Evolutionary conservation across 768 basidiomycete genomes (phyloP).

Genomic region (button mushroom (Agaricus bisporus)): DNA sequence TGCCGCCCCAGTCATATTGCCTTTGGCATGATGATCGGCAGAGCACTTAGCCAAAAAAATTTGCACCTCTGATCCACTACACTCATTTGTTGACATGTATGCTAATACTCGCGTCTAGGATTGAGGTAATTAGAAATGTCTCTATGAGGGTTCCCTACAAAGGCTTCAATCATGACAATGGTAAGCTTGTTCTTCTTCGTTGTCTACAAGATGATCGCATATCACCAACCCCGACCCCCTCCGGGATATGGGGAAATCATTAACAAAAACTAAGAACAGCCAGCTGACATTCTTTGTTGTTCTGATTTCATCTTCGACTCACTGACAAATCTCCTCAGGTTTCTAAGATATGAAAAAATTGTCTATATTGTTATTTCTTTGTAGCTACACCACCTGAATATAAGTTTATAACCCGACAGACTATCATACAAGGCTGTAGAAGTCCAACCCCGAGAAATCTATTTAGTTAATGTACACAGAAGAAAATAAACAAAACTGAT

Average conservation of each 20-base stretch:
- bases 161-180: constrained; percentile 5
- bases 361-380: background rate
- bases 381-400: background rate
- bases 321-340: constrained; percentile 4
- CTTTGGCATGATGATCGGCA: constrained; percentile 54
- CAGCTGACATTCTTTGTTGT: constrained; percentile 36
- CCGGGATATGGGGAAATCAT: constrained; percentile 38
- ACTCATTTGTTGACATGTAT: constrained; percentile 7
- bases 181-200: constrained; percentile 14
- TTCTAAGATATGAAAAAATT: background rate
- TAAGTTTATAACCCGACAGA: background rate
- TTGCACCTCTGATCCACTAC: constrained; percentile 53
- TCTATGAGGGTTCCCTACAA: background rate
- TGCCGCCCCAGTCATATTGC: constrained; percentile 72
- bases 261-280: constrained; percentile 56
- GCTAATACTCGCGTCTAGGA: constrained; percentile 1
- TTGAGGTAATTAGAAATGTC: background rate
- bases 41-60: constrained; percentile 59
- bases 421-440: too few species aligned
- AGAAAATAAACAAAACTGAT: background rate
- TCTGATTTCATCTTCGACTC: background rate
- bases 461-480: constrained; percentile 3
- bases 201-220: constrained; percentile 35
- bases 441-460: background rate
- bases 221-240: constrained; percentile 42